A percentile compares a stretch with the other conserved stretches of the same genome.
Evolutionary conservation across 2,329 filamentous ascomycete genomes (phyloP).

Genomic region (Alternaria sp.): DNA sequence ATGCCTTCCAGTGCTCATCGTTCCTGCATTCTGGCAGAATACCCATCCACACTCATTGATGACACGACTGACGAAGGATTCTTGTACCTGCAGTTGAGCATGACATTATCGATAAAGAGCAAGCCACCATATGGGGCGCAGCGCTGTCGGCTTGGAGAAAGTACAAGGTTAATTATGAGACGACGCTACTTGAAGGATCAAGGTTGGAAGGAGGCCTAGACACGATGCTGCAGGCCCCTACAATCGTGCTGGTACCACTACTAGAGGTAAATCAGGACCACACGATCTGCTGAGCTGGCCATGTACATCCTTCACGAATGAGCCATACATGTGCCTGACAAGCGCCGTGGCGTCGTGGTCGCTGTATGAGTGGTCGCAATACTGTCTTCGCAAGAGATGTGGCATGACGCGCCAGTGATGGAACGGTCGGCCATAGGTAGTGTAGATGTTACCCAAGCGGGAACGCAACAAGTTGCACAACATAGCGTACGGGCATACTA

Average conservation of each 20-base stretch:
- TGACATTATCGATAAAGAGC: slow-evolving; percentile 9
- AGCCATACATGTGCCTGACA: slow-evolving; percentile 17
- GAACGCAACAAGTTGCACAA: background rate
- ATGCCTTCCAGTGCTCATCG: background rate
- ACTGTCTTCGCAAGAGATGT: background rate
- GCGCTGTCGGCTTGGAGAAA: background rate
- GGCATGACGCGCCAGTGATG: slow-evolving; percentile 2
- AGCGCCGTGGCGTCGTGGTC: slow-evolving; percentile 20
- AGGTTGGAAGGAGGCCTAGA: slow-evolving; percentile 1
- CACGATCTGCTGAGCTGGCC: slow-evolving; percentile 12
- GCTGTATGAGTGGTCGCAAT: slow-evolving; percentile 4
- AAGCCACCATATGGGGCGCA: slow-evolving; percentile 5
- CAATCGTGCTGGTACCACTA: background rate
- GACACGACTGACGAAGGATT: slow-evolving; percentile 8
- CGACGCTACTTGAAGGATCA: background rate
- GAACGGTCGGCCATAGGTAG: slow-evolving; percentile 3
- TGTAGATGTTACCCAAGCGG: background rate
- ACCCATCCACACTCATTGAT: background rate
- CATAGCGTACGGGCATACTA: background rate
- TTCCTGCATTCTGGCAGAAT: slow-evolving; percentile 16
- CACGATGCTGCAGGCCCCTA: slow-evolving; percentile 13
- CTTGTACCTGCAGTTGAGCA: slow-evolving; percentile 6
- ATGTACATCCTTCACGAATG: slow-evolving; percentile 15
- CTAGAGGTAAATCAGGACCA: slow-evolving; percentile 17
- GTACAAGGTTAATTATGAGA: background rate